Conservation (phyloP, 306 rosid species). For the Vicia villosa region DNA sequence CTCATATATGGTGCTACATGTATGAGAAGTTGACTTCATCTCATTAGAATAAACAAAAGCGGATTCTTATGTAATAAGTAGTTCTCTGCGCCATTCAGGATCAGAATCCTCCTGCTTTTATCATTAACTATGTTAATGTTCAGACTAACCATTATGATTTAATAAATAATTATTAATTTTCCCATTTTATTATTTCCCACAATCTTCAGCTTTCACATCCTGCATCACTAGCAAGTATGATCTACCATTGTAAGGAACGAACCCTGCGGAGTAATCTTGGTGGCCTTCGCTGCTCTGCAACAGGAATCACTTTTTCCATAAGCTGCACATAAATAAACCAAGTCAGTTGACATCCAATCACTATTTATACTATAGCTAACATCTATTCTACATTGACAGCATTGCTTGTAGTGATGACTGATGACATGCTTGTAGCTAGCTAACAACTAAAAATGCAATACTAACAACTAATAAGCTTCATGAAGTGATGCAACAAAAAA, state of each 20-base stretch:
- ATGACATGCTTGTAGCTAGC: not conserved
- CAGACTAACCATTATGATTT: conserved; percentile 19
- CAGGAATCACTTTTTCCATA: conserved; percentile 77
- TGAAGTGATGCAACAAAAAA: conserved; percentile 28
- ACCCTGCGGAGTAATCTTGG: conserved; percentile 67
- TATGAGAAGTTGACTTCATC: too few relatives aligned
- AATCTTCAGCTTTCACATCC: conserved; percentile 18
- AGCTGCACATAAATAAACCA: conserved; percentile 57
- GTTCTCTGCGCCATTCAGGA: conserved; percentile 36
- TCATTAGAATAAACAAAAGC: conserved; percentile 29
- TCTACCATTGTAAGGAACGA: conserved; percentile 73
- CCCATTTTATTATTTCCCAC: conserved; percentile 19
- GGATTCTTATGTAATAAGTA: conserved; percentile 35
- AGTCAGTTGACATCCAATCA: conserved; percentile 22
- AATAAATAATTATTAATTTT: conserved; percentile 27
- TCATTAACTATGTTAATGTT: conserved; percentile 26
- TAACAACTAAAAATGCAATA: conserved; percentile 20
- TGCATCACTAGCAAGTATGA: conserved; percentile 36
- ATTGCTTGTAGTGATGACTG: not conserved
- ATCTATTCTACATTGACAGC: not conserved
- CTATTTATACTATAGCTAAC: conserved; percentile 4
- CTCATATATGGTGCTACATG: too few relatives aligned
- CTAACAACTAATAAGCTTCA: conserved; percentile 15
- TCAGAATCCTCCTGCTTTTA: conserved; percentile 35
- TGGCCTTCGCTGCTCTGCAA: conserved; percentile 71